A percentile compares a stretch with the other conserved stretches of the same genome.
phyloP scores from a whole-genome alignment of 768 basidiomycete genomes.

The Mycena vulgaris region DNA sequence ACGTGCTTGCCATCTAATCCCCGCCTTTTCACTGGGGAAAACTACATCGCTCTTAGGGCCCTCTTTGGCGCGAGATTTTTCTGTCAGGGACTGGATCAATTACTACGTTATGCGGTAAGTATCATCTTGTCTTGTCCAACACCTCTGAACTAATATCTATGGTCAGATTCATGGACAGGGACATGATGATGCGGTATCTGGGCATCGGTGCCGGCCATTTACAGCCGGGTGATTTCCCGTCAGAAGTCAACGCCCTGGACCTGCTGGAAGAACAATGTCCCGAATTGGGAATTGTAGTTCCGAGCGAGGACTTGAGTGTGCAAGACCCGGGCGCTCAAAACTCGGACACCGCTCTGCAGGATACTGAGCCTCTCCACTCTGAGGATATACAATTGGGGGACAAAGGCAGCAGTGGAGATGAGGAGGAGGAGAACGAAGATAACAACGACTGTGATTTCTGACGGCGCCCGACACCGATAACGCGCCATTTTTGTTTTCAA shows the following conservation, averaged over 20 bases:
- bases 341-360: not conserved
- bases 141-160: not conserved
- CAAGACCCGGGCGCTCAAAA: not conserved
- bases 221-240: not conserved
- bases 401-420: not conserved
- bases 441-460: conserved; percentile 6
- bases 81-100: conserved; percentile 1
- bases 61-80: not conserved
- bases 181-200: conserved; percentile 32
- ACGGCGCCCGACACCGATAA: not conserved
- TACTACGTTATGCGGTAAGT: conserved; percentile 9
- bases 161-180: conserved; percentile 3
- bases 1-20: conserved; percentile 58
- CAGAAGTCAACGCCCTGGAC: not conserved
- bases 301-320: not conserved
- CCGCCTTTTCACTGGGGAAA: conserved; percentile 48
- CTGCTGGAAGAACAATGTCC: not conserved
- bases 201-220: conserved; percentile 52
- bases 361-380: not conserved
- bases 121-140: not conserved
- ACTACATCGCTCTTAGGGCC: conserved; percentile 15
- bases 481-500: not conserved
- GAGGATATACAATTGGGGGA: not conserved
- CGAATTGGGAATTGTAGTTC: not conserved
- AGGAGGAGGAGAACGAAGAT: not conserved